These are phyloP conservation scores for Candida nitratophila DNA, from an alignment of 805 yeast genomes.

Conservation along the genomic window DNA sequence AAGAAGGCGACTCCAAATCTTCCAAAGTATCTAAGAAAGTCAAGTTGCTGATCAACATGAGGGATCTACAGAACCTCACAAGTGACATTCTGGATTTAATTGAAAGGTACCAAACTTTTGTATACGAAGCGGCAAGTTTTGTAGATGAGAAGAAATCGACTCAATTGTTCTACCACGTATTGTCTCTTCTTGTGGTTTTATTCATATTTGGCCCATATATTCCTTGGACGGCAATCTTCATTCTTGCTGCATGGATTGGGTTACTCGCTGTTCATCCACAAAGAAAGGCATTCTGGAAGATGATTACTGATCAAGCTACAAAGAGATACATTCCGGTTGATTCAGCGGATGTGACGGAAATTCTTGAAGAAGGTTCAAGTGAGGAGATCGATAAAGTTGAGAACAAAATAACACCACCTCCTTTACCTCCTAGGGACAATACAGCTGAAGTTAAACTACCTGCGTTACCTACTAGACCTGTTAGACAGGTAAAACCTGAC, in stretches of 20 bases:
- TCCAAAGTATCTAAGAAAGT: conserved; percentile 21
- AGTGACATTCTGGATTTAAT: conserved; percentile 43
- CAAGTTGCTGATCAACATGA: conserved; percentile 51
- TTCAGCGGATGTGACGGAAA: neutral
- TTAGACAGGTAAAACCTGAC: conserved; percentile 27
- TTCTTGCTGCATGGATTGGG: conserved; percentile 49
- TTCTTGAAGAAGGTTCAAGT: neutral
- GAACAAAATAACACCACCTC: too few relatives aligned
- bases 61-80: conserved; percentile 65
- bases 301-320: neutral
- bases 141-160: conserved; percentile 64
- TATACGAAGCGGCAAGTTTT: conserved; percentile 62
- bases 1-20: conserved; percentile 4
- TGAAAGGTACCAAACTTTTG: conserved; percentile 45
- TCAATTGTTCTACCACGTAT: conserved; percentile 40
- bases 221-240: conserved; percentile 59
- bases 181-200: conserved; percentile 31
- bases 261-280: conserved; percentile 57
- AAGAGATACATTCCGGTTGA: neutral
- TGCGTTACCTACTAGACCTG: too few relatives aligned
- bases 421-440: too few relatives aligned
- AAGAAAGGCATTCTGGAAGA: conserved; percentile 10
- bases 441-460: too few relatives aligned
- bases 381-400: neutral
- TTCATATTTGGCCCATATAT: conserved; percentile 42